Evolutionary conservation across 805 yeast species (phyloP).

Genomic region (Nakazawaea ishiwadae): DNA sequence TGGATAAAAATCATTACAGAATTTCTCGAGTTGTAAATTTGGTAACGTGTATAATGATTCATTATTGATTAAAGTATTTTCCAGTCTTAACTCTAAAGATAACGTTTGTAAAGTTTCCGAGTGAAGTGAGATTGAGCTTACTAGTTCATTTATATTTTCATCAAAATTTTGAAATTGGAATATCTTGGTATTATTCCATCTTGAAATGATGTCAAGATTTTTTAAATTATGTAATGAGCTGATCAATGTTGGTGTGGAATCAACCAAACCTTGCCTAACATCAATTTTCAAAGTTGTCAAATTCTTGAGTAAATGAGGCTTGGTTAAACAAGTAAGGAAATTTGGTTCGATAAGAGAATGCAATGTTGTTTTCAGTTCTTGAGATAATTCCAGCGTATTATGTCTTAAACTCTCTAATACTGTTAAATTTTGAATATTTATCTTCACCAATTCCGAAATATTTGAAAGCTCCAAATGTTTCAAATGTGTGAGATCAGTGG

Average conservation of each 20-base stretch:
- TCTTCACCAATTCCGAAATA: background rate
- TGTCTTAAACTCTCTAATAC: background rate
- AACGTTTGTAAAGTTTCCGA: background rate
- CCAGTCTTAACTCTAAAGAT: conserved; percentile 3
- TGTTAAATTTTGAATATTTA: background rate
- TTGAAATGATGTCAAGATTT: background rate
- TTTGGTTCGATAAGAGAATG: background rate
- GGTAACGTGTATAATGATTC: conserved; percentile 2
- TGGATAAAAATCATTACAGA: background rate
- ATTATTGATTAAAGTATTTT: background rate
- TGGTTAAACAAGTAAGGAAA: background rate
- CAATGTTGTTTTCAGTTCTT: background rate
- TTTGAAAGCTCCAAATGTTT: conserved; percentile 1
- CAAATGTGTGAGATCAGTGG: background rate
- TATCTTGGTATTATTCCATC: conserved; percentile 9
- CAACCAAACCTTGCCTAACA: conserved; percentile 5
- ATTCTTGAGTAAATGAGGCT: background rate
- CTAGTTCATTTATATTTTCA: background rate
- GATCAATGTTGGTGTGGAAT: conserved; percentile 1
- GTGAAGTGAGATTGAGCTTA: conserved; percentile 1
- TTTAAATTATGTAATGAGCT: background rate
- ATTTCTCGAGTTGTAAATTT: background rate
- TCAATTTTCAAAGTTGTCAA: conserved; percentile 4
- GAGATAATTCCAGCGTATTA: background rate
- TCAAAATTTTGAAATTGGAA: background rate